phyloP scores from a whole-genome alignment of 2,329 filamentous ascomycete genomes.

The Tolypocladium capitatum region DNA sequence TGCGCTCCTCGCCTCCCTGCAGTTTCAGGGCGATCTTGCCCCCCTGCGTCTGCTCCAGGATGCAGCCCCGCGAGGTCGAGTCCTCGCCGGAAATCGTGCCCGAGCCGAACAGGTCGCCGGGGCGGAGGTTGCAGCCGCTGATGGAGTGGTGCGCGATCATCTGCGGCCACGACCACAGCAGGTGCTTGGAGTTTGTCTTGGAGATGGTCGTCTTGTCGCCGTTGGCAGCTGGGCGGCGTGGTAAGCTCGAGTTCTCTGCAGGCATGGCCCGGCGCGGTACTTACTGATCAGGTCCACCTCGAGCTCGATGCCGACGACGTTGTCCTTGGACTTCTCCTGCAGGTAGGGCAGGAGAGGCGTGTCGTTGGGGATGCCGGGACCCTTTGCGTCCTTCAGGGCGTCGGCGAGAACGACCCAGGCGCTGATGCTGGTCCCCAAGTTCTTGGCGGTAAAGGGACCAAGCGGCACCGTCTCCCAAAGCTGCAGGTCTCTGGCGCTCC shows the following conservation, averaged over 20 bases:
- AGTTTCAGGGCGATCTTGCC: slow-evolving; percentile 53
- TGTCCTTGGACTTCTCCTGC: slow-evolving; percentile 35
- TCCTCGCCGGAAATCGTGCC: slow-evolving; percentile 61
- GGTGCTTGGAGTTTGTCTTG: slow-evolving; percentile 23
- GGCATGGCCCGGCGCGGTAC: slow-evolving; percentile 4
- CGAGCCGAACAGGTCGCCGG: slow-evolving; percentile 64
- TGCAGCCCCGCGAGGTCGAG: slow-evolving; percentile 50
- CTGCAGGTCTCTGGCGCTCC: slow-evolving; percentile 51
- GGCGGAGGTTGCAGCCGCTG: slow-evolving; percentile 60
- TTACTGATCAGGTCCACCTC: slow-evolving; percentile 26
- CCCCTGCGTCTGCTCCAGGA: slow-evolving; percentile 59
- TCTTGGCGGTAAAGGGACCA: slow-evolving; percentile 50
- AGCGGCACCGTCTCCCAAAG: slow-evolving; percentile 47
- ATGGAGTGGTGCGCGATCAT: slow-evolving; percentile 75
- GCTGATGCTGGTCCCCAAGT: slow-evolving; percentile 45
- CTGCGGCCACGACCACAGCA: slow-evolving; percentile 72
- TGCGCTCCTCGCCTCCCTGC: slow-evolving; percentile 50
- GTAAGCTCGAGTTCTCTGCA: not conserved
- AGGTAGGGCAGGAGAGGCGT: slow-evolving; percentile 29
- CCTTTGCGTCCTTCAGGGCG: slow-evolving; percentile 28
- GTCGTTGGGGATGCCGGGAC: slow-evolving; percentile 17
- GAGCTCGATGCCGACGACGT: slow-evolving; percentile 22
- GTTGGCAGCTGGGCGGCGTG: slow-evolving; percentile 11
- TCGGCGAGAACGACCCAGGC: slow-evolving; percentile 51
- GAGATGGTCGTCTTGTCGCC: slow-evolving; percentile 20